phyloP scores from a whole-genome alignment of 768 basidiomycete genomes.

The Tylopilus rubrobrunneus region DNA sequence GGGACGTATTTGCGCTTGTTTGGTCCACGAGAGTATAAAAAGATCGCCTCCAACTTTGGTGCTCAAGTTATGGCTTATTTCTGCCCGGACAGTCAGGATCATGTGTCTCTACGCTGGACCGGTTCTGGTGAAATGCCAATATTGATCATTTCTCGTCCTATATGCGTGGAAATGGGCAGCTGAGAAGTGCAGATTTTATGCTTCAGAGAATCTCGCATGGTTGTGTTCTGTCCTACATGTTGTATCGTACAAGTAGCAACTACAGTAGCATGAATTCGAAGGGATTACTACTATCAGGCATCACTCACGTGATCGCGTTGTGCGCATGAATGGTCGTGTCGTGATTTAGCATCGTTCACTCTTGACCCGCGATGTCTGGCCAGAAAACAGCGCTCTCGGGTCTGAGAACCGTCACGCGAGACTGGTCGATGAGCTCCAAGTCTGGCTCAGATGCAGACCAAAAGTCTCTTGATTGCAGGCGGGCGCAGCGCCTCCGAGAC shows the following conservation, averaged over 20 bases:
- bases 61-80: conserved; percentile 49
- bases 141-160: conserved; percentile 51
- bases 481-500: conserved; percentile 45
- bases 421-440: conserved; percentile 54
- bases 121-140: conserved; percentile 80
- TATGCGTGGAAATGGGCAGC: conserved; percentile 52
- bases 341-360: neutral
- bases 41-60: neutral
- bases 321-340: neutral
- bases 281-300: no score
- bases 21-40: conserved; percentile 27
- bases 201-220: conserved; percentile 30
- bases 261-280: no score
- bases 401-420: conserved; percentile 54
- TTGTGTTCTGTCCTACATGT: conserved; percentile 33
- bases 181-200: conserved; percentile 38
- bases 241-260: neutral
- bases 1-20: conserved; percentile 27
- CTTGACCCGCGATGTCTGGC: conserved; percentile 23
- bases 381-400: conserved; percentile 49
- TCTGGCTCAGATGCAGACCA: conserved; percentile 18
- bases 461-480: conserved; percentile 17
- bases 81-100: conserved; percentile 67
- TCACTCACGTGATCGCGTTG: conserved; percentile 22
- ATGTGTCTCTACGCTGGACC: conserved; percentile 59